Evolutionary conservation across 345 rosid species (phyloP).

Genomic region (Camelina hispida): DNA sequence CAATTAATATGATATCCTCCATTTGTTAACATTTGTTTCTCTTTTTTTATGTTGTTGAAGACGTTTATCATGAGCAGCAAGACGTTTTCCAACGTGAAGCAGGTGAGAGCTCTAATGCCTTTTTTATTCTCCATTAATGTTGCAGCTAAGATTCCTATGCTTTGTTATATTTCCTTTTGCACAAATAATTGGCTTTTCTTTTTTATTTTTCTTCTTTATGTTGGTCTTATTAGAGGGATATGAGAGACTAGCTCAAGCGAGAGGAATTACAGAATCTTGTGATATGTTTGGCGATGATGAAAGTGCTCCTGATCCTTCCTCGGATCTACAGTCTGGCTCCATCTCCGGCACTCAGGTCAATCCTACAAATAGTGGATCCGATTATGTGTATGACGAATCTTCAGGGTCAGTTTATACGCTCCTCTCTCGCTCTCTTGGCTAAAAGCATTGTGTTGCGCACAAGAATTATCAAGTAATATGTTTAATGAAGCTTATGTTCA

Average conservation of each 20-base stretch:
- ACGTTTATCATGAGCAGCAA: conserved; percentile 80
- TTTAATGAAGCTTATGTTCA: neutral
- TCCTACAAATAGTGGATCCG: conserved; percentile 48
- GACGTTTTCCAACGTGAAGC: conserved; percentile 89
- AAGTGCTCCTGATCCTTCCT: conserved; percentile 47
- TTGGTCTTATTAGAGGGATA: conserved; percentile 68
- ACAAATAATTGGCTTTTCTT: conserved; percentile 7
- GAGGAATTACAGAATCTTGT: conserved; percentile 55
- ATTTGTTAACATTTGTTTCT: conserved; percentile 25
- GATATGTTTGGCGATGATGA: conserved; percentile 95
- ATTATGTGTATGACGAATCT: conserved; percentile 83
- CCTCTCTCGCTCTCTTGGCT: neutral
- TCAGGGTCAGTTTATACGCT: conserved; percentile 66
- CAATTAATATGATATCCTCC: conserved; percentile 12
- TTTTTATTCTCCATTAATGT: neutral
- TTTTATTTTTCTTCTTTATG: conserved; percentile 8
- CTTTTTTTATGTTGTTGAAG: conserved; percentile 50
- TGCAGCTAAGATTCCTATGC: conserved; percentile 1
- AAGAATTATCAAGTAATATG: neutral
- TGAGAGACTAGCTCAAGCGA: conserved; percentile 69
- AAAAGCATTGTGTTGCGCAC: neutral
- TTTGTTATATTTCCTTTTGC: conserved; percentile 5
- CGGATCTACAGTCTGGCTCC: conserved; percentile 45
- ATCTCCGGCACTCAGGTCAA: conserved; percentile 46
- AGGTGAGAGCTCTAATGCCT: conserved; percentile 55